A percentile compares a stretch with the other conserved stretches of the same genome.
Conservation (phyloP, 495 filamentous ascomycete genomes). For the Echria macrotheca region DNA sequence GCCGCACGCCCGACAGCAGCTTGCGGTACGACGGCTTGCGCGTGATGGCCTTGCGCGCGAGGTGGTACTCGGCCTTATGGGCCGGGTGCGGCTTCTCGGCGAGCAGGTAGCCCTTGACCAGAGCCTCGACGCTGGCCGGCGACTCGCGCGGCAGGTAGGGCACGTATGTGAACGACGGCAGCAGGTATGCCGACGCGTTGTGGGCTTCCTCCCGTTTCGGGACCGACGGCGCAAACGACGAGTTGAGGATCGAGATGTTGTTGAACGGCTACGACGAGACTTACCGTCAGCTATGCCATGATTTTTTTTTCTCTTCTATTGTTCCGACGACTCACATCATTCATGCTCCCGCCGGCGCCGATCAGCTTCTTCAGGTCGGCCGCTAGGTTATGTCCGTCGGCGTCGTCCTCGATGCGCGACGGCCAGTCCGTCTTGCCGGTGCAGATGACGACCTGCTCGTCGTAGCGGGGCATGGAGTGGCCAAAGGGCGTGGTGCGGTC, state of each 20-base stretch:
- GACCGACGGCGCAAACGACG: slow-evolving; percentile 54
- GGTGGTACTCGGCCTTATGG: slow-evolving; percentile 50
- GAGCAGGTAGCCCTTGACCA: slow-evolving; percentile 54
- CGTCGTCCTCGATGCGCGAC: slow-evolving; percentile 57
- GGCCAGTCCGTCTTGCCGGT: slow-evolving; percentile 80
- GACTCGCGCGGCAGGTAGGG: slow-evolving; percentile 57
- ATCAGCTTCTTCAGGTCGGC: slow-evolving; percentile 63
- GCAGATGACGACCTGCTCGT: slow-evolving; percentile 74
- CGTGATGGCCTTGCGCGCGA: slow-evolving; percentile 39
- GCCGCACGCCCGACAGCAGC: slow-evolving; percentile 43
- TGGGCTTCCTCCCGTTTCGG: slow-evolving; percentile 33
- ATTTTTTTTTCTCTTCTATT: too few species aligned
- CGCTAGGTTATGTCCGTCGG: slow-evolving; percentile 56
- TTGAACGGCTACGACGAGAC: slow-evolving; percentile 62
- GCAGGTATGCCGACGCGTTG: slow-evolving; percentile 60
- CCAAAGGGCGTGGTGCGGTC: slow-evolving; percentile 63
- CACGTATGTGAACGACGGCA: slow-evolving; percentile 75
- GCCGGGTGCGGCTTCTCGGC: slow-evolving; percentile 54
- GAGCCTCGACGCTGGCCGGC: slow-evolving; percentile 43
- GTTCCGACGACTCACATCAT: slow-evolving; percentile 52
- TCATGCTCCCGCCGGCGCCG: slow-evolving; percentile 59
- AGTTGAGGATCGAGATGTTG: slow-evolving; percentile 67
- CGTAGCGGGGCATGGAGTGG: slow-evolving; percentile 72
- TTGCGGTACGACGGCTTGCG: slow-evolving; percentile 38
- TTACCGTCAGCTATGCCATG: slow-evolving; percentile 21